A percentile compares a stretch with the other conserved stretches of the same genome.
Evolutionary conservation across 2,329 filamentous ascomycete genomes (phyloP).

Genomic region (Chaetothyriales sp.): DNA sequence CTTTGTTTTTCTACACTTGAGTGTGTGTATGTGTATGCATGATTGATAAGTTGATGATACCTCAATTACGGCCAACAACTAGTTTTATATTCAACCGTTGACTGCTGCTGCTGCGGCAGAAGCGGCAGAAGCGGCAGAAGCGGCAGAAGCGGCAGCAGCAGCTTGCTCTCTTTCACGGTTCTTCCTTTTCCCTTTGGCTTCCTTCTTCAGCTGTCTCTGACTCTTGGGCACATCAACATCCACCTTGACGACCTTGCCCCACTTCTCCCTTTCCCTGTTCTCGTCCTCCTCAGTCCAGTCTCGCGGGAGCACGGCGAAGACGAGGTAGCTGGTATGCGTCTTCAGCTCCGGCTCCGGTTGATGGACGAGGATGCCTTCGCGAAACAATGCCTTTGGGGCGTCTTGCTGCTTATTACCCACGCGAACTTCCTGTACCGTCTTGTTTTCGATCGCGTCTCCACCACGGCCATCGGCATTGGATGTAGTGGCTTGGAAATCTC

Average conservation of each 20-base stretch:
- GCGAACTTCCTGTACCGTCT: conserved; percentile 15
- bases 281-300: conserved; percentile 80
- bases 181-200: conserved; percentile 10
- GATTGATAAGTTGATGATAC: not conserved
- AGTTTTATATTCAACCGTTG: not conserved
- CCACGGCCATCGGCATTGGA: not conserved
- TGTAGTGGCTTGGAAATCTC: conserved; percentile 44
- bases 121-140: not conserved
- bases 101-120: not conserved
- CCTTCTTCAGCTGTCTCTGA: conserved; percentile 17
- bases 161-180: conserved; percentile 1
- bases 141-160: not conserved
- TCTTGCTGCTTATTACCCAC: conserved; percentile 14
- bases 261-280: conserved; percentile 48
- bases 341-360: conserved; percentile 79
- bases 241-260: conserved; percentile 24
- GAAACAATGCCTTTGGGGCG: conserved; percentile 45
- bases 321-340: conserved; percentile 92
- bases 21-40: too few relatives aligned
- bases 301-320: conserved; percentile 79
- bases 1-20: too few relatives aligned
- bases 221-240: conserved; percentile 11
- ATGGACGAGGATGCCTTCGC: conserved; percentile 65
- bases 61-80: not conserved
- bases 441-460: conserved; percentile 16